Percentiles rank a stretch among this genome's conserved stretches.
These are phyloP conservation scores for Moricandia moricandioides DNA, from an alignment of 345 rosid species.

Conservation along the genomic window DNA sequence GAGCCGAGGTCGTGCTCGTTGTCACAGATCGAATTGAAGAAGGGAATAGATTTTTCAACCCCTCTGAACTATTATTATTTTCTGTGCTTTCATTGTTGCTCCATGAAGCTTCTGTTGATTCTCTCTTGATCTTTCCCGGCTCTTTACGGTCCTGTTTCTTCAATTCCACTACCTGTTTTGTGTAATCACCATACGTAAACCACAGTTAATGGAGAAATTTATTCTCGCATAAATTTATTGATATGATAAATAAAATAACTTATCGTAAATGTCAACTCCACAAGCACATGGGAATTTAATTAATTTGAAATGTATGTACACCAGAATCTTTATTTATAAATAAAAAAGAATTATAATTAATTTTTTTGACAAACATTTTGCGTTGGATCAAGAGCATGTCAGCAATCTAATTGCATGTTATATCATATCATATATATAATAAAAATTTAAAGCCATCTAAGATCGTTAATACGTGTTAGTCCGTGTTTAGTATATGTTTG, in stretches of 20 bases:
- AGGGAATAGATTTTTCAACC: slow-evolving; percentile 44
- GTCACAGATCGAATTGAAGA: slow-evolving; percentile 49
- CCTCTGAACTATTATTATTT: slow-evolving; percentile 51
- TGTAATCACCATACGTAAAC: slow-evolving; percentile 28
- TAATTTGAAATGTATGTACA: slow-evolving; percentile 25
- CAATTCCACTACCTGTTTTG: slow-evolving; percentile 53
- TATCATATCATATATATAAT: neutral
- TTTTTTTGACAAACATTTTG: slow-evolving; percentile 40
- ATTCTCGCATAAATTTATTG: neutral
- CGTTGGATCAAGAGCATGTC: slow-evolving; percentile 52
- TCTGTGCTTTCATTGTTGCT: slow-evolving; percentile 65
- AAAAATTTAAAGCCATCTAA: neutral
- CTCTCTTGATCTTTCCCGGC: slow-evolving; percentile 49
- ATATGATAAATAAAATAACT: neutral
- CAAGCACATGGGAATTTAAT: slow-evolving; percentile 24
- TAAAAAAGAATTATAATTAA: slow-evolving; percentile 9
- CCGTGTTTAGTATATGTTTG: neutral
- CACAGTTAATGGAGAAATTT: slow-evolving; percentile 21
- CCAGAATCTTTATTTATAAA: slow-evolving; percentile 27
- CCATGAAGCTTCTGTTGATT: slow-evolving; percentile 58
- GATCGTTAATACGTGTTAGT: slow-evolving; percentile 15
- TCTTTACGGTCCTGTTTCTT: slow-evolving; percentile 54
- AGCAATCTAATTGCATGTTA: slow-evolving; percentile 14
- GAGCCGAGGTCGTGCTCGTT: slow-evolving; percentile 44
- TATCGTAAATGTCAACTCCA: slow-evolving; percentile 35